Evolutionary conservation across 345 rosid species (phyloP).

Genomic region (Eucalyptus erythrocorys): DNA sequence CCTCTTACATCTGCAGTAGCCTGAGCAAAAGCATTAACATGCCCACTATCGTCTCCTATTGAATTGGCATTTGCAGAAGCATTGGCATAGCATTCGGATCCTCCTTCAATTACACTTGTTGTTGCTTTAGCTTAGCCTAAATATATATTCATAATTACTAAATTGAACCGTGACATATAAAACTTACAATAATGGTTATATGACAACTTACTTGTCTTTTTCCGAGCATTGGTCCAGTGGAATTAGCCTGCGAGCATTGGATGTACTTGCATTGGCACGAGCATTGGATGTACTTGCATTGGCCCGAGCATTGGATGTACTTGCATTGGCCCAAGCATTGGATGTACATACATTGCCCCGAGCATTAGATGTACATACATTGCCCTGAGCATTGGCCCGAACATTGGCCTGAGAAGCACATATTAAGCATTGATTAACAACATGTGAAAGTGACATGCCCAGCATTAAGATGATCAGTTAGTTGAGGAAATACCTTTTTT

Average conservation of each 20-base stretch:
- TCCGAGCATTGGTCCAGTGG: fast-evolving
- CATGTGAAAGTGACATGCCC: not conserved
- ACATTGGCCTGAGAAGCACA: not conserved
- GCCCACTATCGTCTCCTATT: not conserved
- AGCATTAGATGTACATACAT: not conserved
- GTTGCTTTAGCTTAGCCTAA: not conserved
- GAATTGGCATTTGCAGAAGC: not conserved
- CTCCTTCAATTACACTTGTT: fast-evolving
- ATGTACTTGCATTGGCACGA: no score
- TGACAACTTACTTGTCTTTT: not conserved
- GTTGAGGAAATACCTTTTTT: not conserved
- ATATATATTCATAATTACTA: no score
- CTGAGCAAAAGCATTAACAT: not conserved
- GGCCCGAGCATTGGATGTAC: no score
- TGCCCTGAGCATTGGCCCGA: no score
- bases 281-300: no score
- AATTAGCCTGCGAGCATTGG: not conserved
- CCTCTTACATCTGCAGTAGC: not conserved
- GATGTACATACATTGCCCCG: no score
- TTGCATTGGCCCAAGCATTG: no score
- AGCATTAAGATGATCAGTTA: no score
- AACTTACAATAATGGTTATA: not conserved
- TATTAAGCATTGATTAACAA: not conserved
- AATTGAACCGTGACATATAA: not conserved
- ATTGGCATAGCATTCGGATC: not conserved